Percentiles rank a stretch among this genome's conserved stretches.
Evolutionary conservation across 805 yeast genomes (phyloP).

Genomic region (Torulaspora delbrueckii): DNA sequence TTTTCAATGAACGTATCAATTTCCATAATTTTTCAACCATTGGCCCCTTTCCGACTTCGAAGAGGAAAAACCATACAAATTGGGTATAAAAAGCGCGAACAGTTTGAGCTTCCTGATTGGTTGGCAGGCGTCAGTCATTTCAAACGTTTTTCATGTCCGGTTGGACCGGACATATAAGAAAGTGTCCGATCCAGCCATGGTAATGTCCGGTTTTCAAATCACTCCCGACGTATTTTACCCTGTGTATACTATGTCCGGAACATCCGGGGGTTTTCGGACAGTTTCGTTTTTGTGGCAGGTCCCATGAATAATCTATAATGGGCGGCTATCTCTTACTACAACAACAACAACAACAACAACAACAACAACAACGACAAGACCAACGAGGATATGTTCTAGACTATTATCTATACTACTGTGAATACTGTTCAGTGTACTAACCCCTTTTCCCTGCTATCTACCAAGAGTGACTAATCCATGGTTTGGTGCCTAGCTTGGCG

Average conservation of each 20-base stretch:
- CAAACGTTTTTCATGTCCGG: not conserved
- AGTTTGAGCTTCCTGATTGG: not conserved
- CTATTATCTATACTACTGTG: no score
- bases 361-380: not conserved
- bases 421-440: no score
- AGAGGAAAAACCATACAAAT: not conserved
- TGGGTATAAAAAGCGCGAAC: conserved; percentile 3
- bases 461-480: no score
- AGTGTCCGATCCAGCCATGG: no score
- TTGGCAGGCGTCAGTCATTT: not conserved
- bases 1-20: conserved; percentile 1
- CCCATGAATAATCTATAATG: not conserved
- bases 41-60: conserved; percentile 3
- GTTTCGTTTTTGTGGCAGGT: not conserved
- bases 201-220: no score
- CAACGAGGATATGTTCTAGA: not conserved
- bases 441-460: no score
- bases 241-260: no score
- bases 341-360: not conserved
- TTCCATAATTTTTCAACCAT: conserved; percentile 3
- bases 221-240: no score
- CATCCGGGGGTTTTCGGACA: no score
- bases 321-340: not conserved
- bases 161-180: not conserved
- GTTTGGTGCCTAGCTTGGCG: no score